A percentile compares a stretch with the other conserved stretches of the same genome.
phyloP scores from a whole-genome alignment of 2,329 filamentous ascomycete species.

The Curvularia sp. region DNA sequence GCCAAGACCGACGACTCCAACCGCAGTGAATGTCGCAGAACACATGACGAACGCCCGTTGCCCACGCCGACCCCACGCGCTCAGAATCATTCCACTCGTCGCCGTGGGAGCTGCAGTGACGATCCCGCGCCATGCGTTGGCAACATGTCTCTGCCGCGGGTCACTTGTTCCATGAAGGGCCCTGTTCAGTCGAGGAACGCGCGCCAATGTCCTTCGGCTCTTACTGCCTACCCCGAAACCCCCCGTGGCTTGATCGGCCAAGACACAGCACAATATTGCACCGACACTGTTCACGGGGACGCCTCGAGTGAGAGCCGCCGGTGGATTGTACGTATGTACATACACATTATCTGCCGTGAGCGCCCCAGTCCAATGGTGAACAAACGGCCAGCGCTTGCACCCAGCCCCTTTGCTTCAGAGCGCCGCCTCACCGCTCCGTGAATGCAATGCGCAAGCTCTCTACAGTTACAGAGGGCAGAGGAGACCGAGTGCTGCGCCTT shows the following conservation, averaged over 20 bases:
- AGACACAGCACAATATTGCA: constrained; percentile 34
- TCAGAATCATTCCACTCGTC: constrained; percentile 1
- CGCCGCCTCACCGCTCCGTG: constrained; percentile 47
- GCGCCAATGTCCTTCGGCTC: constrained; percentile 21
- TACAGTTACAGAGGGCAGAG: constrained; percentile 37
- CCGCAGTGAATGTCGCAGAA: constrained; percentile 29
- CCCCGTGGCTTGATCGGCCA: constrained; percentile 37
- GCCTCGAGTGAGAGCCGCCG: constrained; percentile 1
- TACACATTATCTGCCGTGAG: background rate
- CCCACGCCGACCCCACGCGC: constrained; percentile 26
- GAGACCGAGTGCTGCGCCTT: constrained; percentile 24
- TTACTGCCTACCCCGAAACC: constrained; percentile 26
- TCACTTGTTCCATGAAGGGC: background rate
- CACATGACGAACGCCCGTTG: constrained; percentile 12
- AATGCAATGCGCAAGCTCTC: constrained; percentile 21
- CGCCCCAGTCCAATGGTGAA: constrained; percentile 1
- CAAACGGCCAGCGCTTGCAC: constrained; percentile 17
- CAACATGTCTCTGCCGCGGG: constrained; percentile 13
- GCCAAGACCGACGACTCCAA: constrained; percentile 26
- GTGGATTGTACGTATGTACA: background rate
- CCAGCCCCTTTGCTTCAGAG: constrained; percentile 3
- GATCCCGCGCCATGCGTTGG: constrained; percentile 19
- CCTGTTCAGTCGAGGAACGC: constrained; percentile 2
- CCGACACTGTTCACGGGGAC: constrained; percentile 15
- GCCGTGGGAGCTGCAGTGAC: constrained; percentile 3